Evolutionary conservation across 306 rosid species (phyloP), one percentile per base, ranked within the genome.

Genomic region (Macrotyloma uniflorum): DNA sequence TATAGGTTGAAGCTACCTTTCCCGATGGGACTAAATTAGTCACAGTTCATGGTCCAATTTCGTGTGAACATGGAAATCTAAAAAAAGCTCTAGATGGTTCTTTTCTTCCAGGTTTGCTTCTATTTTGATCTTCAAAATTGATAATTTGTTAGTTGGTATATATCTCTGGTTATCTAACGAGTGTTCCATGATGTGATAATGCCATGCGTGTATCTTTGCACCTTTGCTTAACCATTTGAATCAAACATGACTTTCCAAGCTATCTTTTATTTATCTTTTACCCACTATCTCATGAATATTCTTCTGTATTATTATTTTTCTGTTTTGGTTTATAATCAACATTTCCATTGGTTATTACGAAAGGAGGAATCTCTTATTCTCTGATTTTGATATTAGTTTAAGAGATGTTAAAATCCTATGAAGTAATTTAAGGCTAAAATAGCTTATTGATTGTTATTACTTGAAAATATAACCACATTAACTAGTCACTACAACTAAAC

Each of bases 1-100:
- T 87, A 78, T 71, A 94, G 97, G 98, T 95, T 79, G 98, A 95
- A 85, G 98, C 89, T 42, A 95, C 98, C 65, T 92, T 92, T 81
- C 89, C 72, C 42, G 98, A 92, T 82, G 98, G 98, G 76, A 95
- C 96, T 70, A 91, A 92, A 85, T 86, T 95, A 83, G 71, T 95
- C 82, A 92, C 98, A 55, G 22, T 92, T 85, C 97, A 95, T 58
- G 88, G 81, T n/a, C 84, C 97, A 24, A 80, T 95, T 76, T 91
- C 87, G 30, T 18, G 82, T 63, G 97, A 92, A 69, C 80, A 89
- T 82, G 98, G 98, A 62, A 72, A 90, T 82, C 87, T 95, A 26
- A 91, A 86, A 76, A 75, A 83, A 75, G 98, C 94, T 33, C 79
- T 93, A 62, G 66, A 63, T 59, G 92, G 95, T 80, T 88, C 96